Evolutionary conservation across 805 yeast species (phyloP), one percentile per base, ranked within the genome.

Genomic region (Candida chauliodis): DNA sequence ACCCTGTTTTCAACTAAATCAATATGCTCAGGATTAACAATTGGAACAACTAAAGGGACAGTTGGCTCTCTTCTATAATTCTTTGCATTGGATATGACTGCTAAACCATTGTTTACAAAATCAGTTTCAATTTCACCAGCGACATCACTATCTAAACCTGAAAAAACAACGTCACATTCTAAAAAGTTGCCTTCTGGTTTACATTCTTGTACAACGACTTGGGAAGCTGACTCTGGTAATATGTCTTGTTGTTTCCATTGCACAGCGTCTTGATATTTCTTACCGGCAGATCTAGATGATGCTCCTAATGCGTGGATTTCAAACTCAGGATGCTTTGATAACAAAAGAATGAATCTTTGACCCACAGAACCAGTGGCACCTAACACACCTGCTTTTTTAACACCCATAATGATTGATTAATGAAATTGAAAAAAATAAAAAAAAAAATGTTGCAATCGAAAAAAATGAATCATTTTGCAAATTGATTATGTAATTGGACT

Each of bases 291-390:
- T 58, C 98, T 79, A 14, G 87, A 55, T 15, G 96, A 87, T 3
- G 99, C 99, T 50, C 99, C 99, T 38, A 93, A 69, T 6, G 79
- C 93, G 41, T 76, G 73, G 31, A 93, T 65, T 60, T 88, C 88
- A 53, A 93, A 89, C 44, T 87, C 87, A 18, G 98, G 98, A 59
- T 93, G 97, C 45, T 84, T 68, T 2, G 89, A 76, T 46, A 93
- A 71, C 34, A 93, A 70, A 34, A 91, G 70, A 44, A 93, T 90
- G 59, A 93, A 93, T 51, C 98, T 77, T 65, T 93, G 99, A 41
- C 99, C 99, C 26, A 93, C 99, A 30, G 95, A 81, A 37, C 99
- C 99, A 9, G 99, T 91, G 49, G 98, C 98, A 36, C 99, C 99
- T 45, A 91, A 73, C 51, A 93, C 97, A 70, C 99, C 99, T 16